Evolutionary conservation across 192 early-diverging fungal genomes (phyloP), one percentile per base, ranked within the genome.

Genomic region (Entomortierella parvispora): DNA sequence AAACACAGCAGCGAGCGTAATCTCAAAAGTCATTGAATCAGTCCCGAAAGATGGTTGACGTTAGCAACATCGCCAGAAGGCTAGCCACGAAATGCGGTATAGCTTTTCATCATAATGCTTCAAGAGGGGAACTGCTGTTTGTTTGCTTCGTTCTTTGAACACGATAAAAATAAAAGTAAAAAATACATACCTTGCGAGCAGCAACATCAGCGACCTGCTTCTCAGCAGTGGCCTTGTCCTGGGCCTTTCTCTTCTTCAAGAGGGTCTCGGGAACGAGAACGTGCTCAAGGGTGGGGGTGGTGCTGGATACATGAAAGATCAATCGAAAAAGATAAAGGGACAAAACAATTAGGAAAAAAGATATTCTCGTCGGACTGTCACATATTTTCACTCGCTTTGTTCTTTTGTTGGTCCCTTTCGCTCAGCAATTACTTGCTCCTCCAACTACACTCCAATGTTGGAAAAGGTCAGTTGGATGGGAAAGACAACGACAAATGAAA

Each of bases 31-130:
- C 2, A 45, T 68, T 42, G 68, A 76, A 82, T 93, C 91, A 93
- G 91, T 72, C 89, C 91, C 91, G 91, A 93, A 93, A 93, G 90
- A 92, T 91, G 90, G 91, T 84, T 79, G 61, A 70, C 64, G 54
- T 56, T 71, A 61, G 71, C 82, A 81, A 54, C 82, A 83, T 81
- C 57, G 82, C 70, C 64, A 15, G 61, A 15, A 43, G 54, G 66
- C 74, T 78, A 77, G 81, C 42, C 53, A 61, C 52, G 22, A 80
- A 43, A 77, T 62, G 62, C 48, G 49, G 31, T 33, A 62, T 50
- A 49, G 20, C 40, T 82, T 56, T 26, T 59, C 46, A 50, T 57
- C 42, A 62, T 33, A 59, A 62, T 50, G 37, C 54, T 31, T 20
- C 6, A 42, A 55, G 17, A 55, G 49, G 20, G 43, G n/a, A n/a